Evolutionary conservation across 768 basidiomycete species (phyloP), one percentile per base, ranked within the genome.

Genomic region (Trametes cingulata): DNA sequence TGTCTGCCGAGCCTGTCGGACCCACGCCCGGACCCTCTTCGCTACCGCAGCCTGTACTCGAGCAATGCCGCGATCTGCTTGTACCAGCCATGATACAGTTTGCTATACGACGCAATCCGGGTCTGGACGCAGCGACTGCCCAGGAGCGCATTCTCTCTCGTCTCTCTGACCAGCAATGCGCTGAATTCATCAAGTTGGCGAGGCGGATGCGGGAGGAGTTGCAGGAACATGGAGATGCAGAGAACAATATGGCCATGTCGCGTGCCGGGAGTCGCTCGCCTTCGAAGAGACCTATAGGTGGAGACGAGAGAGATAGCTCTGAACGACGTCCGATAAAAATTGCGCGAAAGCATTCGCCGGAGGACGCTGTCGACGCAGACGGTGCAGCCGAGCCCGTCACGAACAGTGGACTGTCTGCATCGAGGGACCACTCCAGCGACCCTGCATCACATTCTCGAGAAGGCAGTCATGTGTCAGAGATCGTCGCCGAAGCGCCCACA

Each of bases 131-230:
- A 10, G 39, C 58, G n/a, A 46, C 35, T 3, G 51, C 65, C 19
- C 54, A 65, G 45, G 33, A 53, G 15, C 63, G 58, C 15, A 56
- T 56, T 24, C 20, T 52, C 19, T 42, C 42, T 0, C 55, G 65
- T 0, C 56, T 70, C 6, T 67, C 68, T 9, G 62, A 65, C 27
- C 67, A 65, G 19, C 55, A 61, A 15, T 66, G 61, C 40, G 25
- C 54, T 9, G 60, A 69, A 5, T 67, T 71, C 56, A 13, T 69
- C 36, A 61, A 39, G 24, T 19, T 68, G 12, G 63, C 68, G 6
- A 52, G 52, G 45, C 58, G 59, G 42, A 47, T 60, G 27, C 55
- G 52, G 22, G 29, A 29, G 20, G 62, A 70, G 51, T 7, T 65
- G 60, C 20, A 22, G 6, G 53, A 22, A 7, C 50, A 59, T 36